Evolutionary conservation across 257 asterid genomes (phyloP).

Genomic region (Capsicum rhomboideum): DNA sequence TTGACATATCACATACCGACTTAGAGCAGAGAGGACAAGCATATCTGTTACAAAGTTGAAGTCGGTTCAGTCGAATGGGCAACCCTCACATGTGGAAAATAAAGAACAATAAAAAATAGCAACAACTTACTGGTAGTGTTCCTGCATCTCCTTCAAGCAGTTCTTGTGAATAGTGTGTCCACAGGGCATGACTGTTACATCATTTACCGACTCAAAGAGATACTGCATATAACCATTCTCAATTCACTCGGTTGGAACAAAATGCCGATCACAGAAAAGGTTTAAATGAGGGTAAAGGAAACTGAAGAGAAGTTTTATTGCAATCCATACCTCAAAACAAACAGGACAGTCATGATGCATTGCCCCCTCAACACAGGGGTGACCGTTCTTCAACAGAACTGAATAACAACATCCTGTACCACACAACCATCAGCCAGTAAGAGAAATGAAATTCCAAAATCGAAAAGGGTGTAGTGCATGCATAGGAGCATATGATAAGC

Average conservation of each 20-base stretch:
- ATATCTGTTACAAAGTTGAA: slow-evolving; percentile 26
- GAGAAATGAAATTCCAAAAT: not conserved
- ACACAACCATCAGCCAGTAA: slow-evolving; percentile 2
- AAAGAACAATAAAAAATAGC: not conserved
- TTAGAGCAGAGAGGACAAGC: slow-evolving; percentile 83
- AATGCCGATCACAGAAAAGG: not conserved
- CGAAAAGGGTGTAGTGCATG: not conserved
- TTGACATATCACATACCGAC: slow-evolving; percentile 83
- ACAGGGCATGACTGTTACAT: slow-evolving; percentile 62
- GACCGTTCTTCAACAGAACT: slow-evolving; percentile 35
- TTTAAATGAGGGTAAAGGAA: not conserved
- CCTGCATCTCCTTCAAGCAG: slow-evolving; percentile 80
- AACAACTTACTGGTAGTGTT: slow-evolving; percentile 56
- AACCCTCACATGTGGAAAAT: not conserved
- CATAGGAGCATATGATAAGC: not conserved
- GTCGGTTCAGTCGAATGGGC: not conserved
- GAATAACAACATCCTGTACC: slow-evolving; percentile 45
- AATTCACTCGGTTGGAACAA: not conserved
- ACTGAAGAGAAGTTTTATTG: not conserved
- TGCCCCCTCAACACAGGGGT: slow-evolving; percentile 83
- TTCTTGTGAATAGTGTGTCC: slow-evolving; percentile 89
- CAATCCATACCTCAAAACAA: slow-evolving; percentile 62
- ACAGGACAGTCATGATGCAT: slow-evolving; percentile 95
- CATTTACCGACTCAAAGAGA: slow-evolving; percentile 67
- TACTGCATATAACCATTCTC: slow-evolving; percentile 28